phyloP scores from a whole-genome alignment of 2,329 filamentous ascomycete species.

The Scedosporium aurantiacum region DNA sequence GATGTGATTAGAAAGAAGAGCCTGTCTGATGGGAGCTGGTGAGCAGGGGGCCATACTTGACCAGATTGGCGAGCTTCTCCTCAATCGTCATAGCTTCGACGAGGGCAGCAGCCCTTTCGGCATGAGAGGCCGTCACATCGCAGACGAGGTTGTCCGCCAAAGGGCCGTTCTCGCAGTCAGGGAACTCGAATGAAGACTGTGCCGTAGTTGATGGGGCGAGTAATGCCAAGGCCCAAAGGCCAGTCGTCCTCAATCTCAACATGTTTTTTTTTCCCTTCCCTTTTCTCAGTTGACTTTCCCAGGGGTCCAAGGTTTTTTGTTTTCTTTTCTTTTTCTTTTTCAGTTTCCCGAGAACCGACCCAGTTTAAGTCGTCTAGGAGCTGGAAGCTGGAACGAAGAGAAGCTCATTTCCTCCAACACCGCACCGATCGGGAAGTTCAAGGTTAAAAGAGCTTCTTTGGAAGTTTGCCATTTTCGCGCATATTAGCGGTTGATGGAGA shows the following conservation, averaged over 20 bases:
- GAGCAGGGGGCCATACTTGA: conserved; percentile 20
- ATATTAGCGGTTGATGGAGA: too few relatives aligned
- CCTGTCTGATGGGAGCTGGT: conserved; percentile 40
- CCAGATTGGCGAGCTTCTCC: conserved; percentile 22
- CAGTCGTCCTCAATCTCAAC: not conserved
- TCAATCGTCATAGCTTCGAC: conserved; percentile 20
- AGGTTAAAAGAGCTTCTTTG: too few relatives aligned
- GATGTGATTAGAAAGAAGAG: conserved; percentile 37
- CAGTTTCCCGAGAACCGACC: too few relatives aligned
- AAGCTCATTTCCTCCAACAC: too few relatives aligned
- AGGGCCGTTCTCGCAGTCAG: conserved; percentile 21
- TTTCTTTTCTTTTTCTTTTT: too few relatives aligned
- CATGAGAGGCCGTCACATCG: conserved; percentile 16
- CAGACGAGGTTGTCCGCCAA: conserved; percentile 22
- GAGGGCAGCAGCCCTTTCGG: conserved; percentile 19
- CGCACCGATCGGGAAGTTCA: too few relatives aligned
- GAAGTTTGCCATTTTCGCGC: too few relatives aligned
- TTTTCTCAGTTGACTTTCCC: not conserved
- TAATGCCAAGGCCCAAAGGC: not conserved
- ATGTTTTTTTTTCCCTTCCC: not conserved
- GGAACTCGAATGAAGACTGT: conserved; percentile 12
- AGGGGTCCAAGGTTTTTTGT: too few relatives aligned
- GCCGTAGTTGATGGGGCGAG: not conserved
- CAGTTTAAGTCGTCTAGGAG: too few relatives aligned
- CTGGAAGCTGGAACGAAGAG: too few relatives aligned